Conservation (phyloP, 352 stramenopile genomes). For the Phytophthora fragariaefolia region DNA sequence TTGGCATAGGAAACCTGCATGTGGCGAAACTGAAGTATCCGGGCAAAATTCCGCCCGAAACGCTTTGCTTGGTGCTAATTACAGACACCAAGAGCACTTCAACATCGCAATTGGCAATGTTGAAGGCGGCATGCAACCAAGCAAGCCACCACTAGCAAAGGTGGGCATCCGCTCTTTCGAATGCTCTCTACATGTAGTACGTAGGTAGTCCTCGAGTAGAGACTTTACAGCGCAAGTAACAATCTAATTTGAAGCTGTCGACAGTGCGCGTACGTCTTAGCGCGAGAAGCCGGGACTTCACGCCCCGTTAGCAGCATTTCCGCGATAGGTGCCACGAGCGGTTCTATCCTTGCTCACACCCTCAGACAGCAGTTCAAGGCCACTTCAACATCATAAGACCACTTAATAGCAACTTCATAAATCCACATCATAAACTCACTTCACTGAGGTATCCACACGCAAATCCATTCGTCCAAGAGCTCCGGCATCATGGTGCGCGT, state of each 20-base stretch:
- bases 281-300: no score
- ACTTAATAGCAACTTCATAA: background rate
- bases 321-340: no score
- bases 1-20: background rate
- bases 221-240: no score
- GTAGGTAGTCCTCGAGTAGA: no score
- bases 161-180: no score
- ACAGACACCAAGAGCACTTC: background rate
- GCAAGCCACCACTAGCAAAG: no score
- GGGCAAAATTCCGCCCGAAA: slow-evolving; percentile 26
- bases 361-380: background rate
- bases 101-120: background rate
- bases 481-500: slow-evolving; percentile 65
- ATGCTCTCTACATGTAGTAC: no score
- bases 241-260: no score
- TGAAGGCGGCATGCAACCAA: no score
- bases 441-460: background rate
- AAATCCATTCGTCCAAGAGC: background rate
- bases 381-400: background rate
- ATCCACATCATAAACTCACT: background rate
- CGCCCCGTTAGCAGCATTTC: no score
- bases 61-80: slow-evolving; percentile 8
- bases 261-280: no score
- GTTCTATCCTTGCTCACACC: no score
- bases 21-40: slow-evolving; percentile 17